Evolutionary conservation across 1,139 yeast genomes (phyloP).

Genomic region (Pneumocystis oryctolagi): DNA sequence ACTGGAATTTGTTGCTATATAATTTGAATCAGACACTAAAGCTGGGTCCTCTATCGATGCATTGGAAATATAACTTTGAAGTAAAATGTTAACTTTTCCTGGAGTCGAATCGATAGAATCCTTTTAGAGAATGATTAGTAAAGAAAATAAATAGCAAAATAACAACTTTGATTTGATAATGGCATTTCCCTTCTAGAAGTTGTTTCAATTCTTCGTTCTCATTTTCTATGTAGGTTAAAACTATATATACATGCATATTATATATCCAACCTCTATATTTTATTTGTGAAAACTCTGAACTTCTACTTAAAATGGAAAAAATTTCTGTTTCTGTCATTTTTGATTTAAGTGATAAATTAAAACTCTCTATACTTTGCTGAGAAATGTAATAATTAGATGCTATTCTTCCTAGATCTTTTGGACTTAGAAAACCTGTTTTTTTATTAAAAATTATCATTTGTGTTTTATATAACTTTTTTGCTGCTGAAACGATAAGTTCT

Average conservation of each 20-base stretch:
- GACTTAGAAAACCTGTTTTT: constrained; percentile 56
- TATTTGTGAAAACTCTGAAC: constrained; percentile 85
- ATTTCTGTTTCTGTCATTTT: constrained; percentile 86
- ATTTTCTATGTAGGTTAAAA: constrained; percentile 31
- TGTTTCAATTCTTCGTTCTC: constrained; percentile 59
- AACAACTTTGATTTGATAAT: constrained; percentile 74
- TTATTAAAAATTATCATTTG: constrained; percentile 95
- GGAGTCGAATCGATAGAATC: constrained; percentile 33
- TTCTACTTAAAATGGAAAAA: constrained; percentile 75
- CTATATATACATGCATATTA: not conserved
- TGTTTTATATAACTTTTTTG: constrained; percentile 59
- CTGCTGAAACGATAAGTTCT: constrained; percentile 62
- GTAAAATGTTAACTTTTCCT: constrained; percentile 73
- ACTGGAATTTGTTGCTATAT: constrained; percentile 89
- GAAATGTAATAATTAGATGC: constrained; percentile 87
- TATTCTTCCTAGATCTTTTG: constrained; percentile 85
- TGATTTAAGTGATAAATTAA: constrained; percentile 73
- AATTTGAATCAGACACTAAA: constrained; percentile 69
- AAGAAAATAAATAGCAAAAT: constrained; percentile 29
- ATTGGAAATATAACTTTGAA: constrained; percentile 78
- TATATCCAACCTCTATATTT: constrained; percentile 43
- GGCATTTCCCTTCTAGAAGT: constrained; percentile 42
- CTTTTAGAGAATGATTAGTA: not conserved
- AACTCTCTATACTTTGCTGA: constrained; percentile 74
- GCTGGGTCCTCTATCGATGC: constrained; percentile 53